Conservation (phyloP, 176 grass and related monocot species). For the Raddia distichophylla region DNA sequence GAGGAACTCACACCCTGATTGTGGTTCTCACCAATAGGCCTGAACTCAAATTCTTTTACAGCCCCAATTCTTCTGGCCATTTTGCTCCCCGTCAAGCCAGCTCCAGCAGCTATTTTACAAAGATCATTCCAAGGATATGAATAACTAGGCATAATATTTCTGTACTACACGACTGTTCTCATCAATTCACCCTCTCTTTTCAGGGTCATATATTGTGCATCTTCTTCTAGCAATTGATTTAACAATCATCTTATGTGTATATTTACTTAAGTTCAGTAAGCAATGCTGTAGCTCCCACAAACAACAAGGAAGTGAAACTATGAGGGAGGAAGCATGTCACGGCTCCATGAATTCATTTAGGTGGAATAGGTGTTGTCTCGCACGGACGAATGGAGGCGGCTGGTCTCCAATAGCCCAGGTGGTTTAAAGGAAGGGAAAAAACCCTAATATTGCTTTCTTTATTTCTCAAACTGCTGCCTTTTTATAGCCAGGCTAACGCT, state of each 20-base stretch:
- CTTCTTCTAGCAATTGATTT: neutral
- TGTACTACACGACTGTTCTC: neutral
- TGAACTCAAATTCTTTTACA: slow-evolving; percentile 96
- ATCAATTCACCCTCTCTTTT: neutral
- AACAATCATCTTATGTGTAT: neutral
- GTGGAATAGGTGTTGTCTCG: too few species aligned
- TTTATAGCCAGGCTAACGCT: too few species aligned
- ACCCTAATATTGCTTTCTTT: too few species aligned
- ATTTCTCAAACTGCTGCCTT: too few species aligned
- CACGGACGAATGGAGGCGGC: too few species aligned
- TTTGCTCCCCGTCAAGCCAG: slow-evolving; percentile 91
- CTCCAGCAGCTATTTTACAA: slow-evolving; percentile 75
- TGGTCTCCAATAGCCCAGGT: too few species aligned
- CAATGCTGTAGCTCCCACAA: neutral
- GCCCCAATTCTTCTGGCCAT: slow-evolving; percentile 87
- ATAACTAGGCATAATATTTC: neutral
- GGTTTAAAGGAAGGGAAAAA: too few species aligned
- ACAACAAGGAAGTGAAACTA: neutral
- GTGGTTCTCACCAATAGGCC: slow-evolving; percentile 87
- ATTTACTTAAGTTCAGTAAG: neutral
- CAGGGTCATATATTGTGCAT: neutral
- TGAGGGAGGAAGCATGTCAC: too few species aligned
- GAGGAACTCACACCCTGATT: slow-evolving; percentile 94
- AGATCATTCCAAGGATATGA: slow-evolving; percentile 35
- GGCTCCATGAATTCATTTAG: too few species aligned